A percentile compares a stretch with the other conserved stretches of the same genome.
Conservation (phyloP, 2,329 filamentous ascomycete species). For the Hypoxylon sp. region DNA sequence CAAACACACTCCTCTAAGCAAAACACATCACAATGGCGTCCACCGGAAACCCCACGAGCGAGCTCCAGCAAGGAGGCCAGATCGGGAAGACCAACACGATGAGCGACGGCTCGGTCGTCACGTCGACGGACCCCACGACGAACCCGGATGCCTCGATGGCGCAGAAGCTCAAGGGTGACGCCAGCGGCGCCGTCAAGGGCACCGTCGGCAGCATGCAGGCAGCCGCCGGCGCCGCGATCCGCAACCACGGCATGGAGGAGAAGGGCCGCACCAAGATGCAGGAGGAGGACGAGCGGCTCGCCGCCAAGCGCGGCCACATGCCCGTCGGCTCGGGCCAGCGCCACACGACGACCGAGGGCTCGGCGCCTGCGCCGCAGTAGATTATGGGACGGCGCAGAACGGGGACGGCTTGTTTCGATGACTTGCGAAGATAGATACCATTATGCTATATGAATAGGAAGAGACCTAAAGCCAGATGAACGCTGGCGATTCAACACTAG, state of each 20-base stretch:
- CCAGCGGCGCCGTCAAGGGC: conserved; percentile 33
- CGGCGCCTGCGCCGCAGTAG: neutral
- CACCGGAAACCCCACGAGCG: conserved; percentile 23
- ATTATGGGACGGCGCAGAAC: too few relatives aligned
- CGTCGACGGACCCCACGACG: conserved; percentile 32
- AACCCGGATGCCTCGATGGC: conserved; percentile 29
- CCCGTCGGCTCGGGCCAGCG: conserved; percentile 34
- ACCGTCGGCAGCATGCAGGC: conserved; percentile 37
- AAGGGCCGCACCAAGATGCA: conserved; percentile 39
- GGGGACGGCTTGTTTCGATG: too few relatives aligned
- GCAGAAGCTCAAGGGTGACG: conserved; percentile 41
- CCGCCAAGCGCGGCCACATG: conserved; percentile 37
- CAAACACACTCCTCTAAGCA: neutral
- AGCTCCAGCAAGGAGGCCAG: conserved; percentile 17
- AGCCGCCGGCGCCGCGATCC: conserved; percentile 26
- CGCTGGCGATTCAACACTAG: neutral
- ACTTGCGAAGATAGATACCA: neutral
- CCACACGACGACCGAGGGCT: conserved; percentile 10
- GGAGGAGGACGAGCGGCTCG: conserved; percentile 39
- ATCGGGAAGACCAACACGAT: conserved; percentile 28
- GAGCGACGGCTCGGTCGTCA: conserved; percentile 27
- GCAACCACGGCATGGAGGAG: conserved; percentile 36
- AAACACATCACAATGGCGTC: conserved; percentile 19
- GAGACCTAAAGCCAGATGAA: neutral
- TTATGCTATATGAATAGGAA: neutral